Conservation (phyloP, 2,329 filamentous ascomycete genomes). For the Teratosphaeriaceae sp. region DNA sequence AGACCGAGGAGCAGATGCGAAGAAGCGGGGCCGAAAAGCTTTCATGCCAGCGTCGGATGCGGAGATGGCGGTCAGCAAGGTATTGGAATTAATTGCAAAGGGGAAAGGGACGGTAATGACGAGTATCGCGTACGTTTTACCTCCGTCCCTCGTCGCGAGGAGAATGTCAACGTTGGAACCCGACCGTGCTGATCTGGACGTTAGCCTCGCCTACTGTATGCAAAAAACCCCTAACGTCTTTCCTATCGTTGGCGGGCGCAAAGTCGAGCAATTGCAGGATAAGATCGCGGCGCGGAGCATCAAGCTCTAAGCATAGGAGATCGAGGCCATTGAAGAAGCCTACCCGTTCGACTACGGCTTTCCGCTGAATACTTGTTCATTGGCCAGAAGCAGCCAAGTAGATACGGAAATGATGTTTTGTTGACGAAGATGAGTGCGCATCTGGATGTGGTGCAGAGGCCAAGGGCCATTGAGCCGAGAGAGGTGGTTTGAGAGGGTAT, state of each 20-base stretch:
- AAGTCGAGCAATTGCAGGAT: slow-evolving; percentile 58
- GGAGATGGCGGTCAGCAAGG: no score
- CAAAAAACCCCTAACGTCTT: slow-evolving; percentile 61
- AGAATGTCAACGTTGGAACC: no score
- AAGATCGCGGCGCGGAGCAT: slow-evolving; percentile 60
- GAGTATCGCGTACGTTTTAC: slow-evolving; percentile 44
- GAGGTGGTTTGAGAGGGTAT: no score
- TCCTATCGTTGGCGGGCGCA: slow-evolving; percentile 68
- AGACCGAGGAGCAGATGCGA: slow-evolving; percentile 29
- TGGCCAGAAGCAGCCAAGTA: slow-evolving; percentile 1
- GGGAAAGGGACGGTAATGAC: slow-evolving; percentile 50
- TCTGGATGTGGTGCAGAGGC: slow-evolving; percentile 1
- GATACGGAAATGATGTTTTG: slow-evolving; percentile 4
- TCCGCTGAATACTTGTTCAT: slow-evolving; percentile 36
- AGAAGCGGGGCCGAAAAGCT: no score
- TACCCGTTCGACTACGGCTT: slow-evolving; percentile 56
- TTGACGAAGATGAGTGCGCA: slow-evolving; percentile 2
- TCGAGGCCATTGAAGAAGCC: slow-evolving; percentile 56
- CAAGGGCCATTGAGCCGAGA: background rate
- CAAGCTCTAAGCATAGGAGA: slow-evolving; percentile 50
- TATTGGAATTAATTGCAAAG: no score
- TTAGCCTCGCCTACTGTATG: slow-evolving; percentile 68
- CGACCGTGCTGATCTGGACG: no score
- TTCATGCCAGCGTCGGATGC: no score
- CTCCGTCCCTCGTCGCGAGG: no score